Evolutionary conservation across 164 flowering plant species (phyloP).

Genomic region (Vitis vinifera): DNA sequence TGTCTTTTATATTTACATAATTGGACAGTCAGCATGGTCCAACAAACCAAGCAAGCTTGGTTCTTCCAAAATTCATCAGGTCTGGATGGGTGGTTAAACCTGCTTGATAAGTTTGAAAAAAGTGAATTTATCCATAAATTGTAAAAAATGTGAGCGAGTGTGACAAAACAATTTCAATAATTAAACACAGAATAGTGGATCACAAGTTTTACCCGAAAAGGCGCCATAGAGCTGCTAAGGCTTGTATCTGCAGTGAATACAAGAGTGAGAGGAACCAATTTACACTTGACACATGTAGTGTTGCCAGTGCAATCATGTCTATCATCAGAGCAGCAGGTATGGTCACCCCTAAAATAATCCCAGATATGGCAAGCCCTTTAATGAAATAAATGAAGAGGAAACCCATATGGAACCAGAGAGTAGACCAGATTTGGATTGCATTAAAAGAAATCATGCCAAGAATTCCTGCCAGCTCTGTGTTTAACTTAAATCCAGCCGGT

Average conservation of each 20-base stretch:
- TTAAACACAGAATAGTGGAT: neutral
- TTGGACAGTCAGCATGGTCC: too few relatives aligned
- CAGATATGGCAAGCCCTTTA: slow-evolving; percentile 65
- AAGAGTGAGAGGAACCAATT: slow-evolving; percentile 63
- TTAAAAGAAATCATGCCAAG: slow-evolving; percentile 80
- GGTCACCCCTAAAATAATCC: slow-evolving; percentile 74
- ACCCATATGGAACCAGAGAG: slow-evolving; percentile 64
- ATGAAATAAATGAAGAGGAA: slow-evolving; percentile 45
- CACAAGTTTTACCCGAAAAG: slow-evolving; percentile 69
- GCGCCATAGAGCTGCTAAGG: slow-evolving; percentile 89
- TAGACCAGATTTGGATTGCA: slow-evolving; percentile 92
- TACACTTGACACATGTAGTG: slow-evolving; percentile 67
- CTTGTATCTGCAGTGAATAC: slow-evolving; percentile 77
- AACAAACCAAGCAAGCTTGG: neutral
- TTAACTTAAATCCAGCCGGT: slow-evolving; percentile 98
- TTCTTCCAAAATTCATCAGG: neutral
- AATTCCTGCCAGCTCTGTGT: slow-evolving; percentile 82
- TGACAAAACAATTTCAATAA: neutral
- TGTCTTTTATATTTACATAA: too few relatives aligned
- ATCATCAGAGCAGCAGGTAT: slow-evolving; percentile 64
- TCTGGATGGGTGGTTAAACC: too few relatives aligned
- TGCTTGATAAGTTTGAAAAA: too few relatives aligned
- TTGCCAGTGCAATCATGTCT: slow-evolving; percentile 57
- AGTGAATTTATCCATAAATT: too few relatives aligned
- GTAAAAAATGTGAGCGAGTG: too few relatives aligned